phyloP scores from a whole-genome alignment of 176 grass and related monocot species.

The Triticum monococcum region DNA sequence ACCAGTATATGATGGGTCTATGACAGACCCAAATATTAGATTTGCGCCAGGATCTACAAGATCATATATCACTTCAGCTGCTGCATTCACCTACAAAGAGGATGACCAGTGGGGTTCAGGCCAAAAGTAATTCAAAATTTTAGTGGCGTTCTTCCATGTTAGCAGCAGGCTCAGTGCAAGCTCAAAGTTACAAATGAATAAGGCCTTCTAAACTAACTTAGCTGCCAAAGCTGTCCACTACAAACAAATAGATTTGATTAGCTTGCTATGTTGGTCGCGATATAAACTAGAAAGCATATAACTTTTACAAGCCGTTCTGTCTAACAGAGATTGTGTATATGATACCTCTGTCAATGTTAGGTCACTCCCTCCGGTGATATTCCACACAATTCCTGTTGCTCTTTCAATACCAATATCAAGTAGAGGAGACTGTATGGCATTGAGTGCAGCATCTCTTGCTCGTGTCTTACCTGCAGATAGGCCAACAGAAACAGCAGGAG shows the following conservation, averaged over 20 bases:
- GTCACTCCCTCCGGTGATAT: slow-evolving; percentile 87
- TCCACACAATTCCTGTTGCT: slow-evolving; percentile 92
- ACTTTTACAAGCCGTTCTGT: not conserved
- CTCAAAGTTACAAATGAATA: not conserved
- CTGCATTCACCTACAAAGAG: slow-evolving; percentile 67
- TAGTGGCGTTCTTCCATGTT: not conserved
- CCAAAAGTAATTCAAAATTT: not conserved
- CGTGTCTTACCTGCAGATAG: slow-evolving; percentile 68
- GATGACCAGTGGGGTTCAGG: not conserved
- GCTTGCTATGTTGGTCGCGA: not conserved
- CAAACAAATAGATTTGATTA: not conserved
- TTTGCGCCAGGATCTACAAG: slow-evolving; percentile 93
- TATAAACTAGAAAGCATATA: not conserved
- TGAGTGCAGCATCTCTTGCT: slow-evolving; percentile 86
- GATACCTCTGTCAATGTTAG: slow-evolving; percentile 80
- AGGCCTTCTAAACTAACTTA: not conserved
- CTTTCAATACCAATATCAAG: slow-evolving; percentile 89
- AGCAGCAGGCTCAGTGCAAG: not conserved
- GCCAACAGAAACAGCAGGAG: not conserved
- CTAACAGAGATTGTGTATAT: not conserved
- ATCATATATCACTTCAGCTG: slow-evolving; percentile 96
- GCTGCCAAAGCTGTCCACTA: not conserved
- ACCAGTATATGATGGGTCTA: slow-evolving; percentile 83
- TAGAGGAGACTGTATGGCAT: slow-evolving; percentile 83
- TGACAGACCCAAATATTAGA: slow-evolving; percentile 89